Conservation (phyloP, 1,284 basidiomycete species). For the Cutaneotrichosporon daszewskae region DNA sequence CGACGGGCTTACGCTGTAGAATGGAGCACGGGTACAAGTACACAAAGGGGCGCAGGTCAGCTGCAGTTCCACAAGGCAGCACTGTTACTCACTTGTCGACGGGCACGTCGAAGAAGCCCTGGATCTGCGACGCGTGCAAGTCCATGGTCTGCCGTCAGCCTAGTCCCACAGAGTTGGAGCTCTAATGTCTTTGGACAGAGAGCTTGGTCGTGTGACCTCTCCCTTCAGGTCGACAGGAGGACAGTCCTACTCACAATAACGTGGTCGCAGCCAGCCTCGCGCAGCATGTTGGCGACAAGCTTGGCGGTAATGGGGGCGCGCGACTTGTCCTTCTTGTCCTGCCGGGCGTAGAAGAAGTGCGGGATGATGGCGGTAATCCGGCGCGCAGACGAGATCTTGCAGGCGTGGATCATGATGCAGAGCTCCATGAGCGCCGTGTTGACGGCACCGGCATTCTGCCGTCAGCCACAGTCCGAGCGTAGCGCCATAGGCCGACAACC, state of each 20-base stretch:
- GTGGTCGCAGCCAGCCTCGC: slow-evolving; percentile 96
- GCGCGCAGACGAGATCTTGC: slow-evolving; percentile 93
- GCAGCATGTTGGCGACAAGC: slow-evolving; percentile 98
- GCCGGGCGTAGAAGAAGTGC: slow-evolving; percentile 88
- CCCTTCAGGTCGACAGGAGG: too few relatives aligned
- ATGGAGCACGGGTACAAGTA: background rate
- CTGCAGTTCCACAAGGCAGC: background rate
- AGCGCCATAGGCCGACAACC: too few relatives aligned
- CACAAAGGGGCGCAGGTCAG: slow-evolving; percentile 1
- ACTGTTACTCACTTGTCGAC: slow-evolving; percentile 84
- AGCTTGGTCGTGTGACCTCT: too few relatives aligned
- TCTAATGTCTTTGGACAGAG: too few relatives aligned
- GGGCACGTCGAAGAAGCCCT: slow-evolving; percentile 99
- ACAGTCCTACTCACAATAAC: slow-evolving; percentile 70
- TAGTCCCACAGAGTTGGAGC: too few relatives aligned
- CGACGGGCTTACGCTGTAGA: slow-evolving; percentile 17
- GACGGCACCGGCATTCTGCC: slow-evolving; percentile 51
- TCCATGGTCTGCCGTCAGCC: slow-evolving; percentile 77
- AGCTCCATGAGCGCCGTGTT: slow-evolving; percentile 92
- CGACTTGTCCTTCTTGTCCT: slow-evolving; percentile 99
- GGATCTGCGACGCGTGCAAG: slow-evolving; percentile 94
- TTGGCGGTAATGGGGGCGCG: slow-evolving; percentile 98
- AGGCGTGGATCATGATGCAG: slow-evolving; percentile 99
- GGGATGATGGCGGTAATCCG: slow-evolving; percentile 95
- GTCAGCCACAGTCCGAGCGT: too few relatives aligned